Conservation (phyloP, 116 monocot species). For the Cymodocea nodosa region DNA sequence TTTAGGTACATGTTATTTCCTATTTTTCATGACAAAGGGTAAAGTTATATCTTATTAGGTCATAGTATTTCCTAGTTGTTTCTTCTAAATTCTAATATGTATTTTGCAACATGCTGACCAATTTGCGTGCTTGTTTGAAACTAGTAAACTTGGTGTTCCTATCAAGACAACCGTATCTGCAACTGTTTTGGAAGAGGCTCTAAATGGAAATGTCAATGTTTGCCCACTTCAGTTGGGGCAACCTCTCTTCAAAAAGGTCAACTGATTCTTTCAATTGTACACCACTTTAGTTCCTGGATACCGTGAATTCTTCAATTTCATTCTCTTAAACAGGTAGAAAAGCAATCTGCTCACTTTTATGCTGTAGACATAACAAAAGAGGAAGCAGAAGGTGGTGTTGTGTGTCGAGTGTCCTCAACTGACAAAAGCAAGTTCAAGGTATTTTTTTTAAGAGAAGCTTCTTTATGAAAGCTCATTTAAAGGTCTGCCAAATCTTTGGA, state of each 20-base stretch:
- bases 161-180: conserved; percentile 95
- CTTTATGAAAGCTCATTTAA: no score
- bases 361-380: conserved; percentile 70
- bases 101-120: background rate
- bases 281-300: background rate
- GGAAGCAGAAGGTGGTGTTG: conserved; percentile 60
- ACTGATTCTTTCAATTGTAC: conserved; percentile 1
- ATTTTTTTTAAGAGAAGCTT: background rate
- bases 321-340: conserved; percentile 61
- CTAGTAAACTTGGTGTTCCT: conserved; percentile 95
- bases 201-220: conserved; percentile 58
- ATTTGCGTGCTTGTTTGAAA: conserved; percentile 2
- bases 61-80: background rate
- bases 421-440: conserved; percentile 98
- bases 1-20: conserved; percentile 51
- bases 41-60: no score
- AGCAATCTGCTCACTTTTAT: conserved; percentile 92
- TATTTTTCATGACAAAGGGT: background rate
- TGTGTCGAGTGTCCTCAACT: conserved; percentile 76
- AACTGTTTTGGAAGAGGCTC: conserved; percentile 85
- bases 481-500: no score
- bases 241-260: conserved; percentile 58
- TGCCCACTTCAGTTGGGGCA: conserved; percentile 46
- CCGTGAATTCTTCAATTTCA: conserved; percentile 1
- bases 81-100: background rate